phyloP scores from a whole-genome alignment of 352 stramenopile genomes.

The Phytophthora macrochlamydospora region DNA sequence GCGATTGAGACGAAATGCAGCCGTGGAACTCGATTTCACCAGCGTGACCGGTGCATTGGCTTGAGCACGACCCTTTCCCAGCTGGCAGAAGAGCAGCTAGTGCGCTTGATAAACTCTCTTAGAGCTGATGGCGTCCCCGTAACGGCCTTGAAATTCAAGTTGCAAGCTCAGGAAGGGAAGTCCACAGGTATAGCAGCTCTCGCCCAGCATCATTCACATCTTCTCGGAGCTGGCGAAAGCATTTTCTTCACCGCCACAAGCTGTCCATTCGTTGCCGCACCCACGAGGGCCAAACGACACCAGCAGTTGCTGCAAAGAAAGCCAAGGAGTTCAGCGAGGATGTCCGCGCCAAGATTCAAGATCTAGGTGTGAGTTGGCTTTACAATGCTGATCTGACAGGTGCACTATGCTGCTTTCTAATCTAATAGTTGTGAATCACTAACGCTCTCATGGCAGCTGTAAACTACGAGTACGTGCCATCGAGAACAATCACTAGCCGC shows the following conservation, averaged over 20 bases:
- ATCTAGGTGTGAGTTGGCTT: not conserved
- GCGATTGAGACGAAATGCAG: conserved; percentile 10
- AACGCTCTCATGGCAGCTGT: conserved; percentile 1
- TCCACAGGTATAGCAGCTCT: not conserved
- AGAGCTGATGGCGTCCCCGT: conserved; percentile 6
- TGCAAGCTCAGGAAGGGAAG: conserved; percentile 11
- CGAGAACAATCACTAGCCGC: conserved; percentile 13
- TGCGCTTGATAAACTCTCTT: conserved; percentile 7
- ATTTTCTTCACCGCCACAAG: conserved; percentile 11
- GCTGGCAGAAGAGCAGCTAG: conserved; percentile 7
- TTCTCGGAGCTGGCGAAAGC: conserved; percentile 19
- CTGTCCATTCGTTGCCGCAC: conserved; percentile 13
- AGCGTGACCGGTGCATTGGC: not conserved
- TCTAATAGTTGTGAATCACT: not conserved
- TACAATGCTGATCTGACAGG: conserved; percentile 17
- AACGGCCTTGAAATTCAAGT: conserved; percentile 9
- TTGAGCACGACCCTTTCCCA: not conserved
- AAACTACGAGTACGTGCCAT: conserved; percentile 31
- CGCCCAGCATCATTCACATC: not conserved
- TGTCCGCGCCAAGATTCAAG: conserved; percentile 4
- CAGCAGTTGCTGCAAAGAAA: not conserved
- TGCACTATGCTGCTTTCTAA: not conserved
- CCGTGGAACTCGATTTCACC: conserved; percentile 1
- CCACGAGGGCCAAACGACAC: conserved; percentile 8
- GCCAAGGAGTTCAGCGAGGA: not conserved